These are phyloP conservation scores for Spathaspora sp. DNA, from an alignment of 1,139 yeast genomes.

Conservation along the genomic window DNA sequence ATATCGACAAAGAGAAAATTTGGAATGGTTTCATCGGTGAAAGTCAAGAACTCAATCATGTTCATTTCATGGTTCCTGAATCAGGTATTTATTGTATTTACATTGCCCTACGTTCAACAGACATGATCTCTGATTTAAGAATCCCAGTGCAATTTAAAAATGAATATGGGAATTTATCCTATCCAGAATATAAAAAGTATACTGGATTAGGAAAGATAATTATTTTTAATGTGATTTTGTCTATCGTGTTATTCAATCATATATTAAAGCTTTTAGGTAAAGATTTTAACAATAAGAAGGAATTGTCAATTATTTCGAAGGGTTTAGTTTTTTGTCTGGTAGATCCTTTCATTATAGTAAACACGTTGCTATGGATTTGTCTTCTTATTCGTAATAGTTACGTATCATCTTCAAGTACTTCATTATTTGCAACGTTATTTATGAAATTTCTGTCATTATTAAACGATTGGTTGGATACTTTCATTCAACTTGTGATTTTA, in stretches of 20 bases:
- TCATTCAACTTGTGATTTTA: conserved; percentile 18
- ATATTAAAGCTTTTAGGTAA: conserved; percentile 28
- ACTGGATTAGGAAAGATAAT: conserved; percentile 19
- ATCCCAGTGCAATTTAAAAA: conserved; percentile 23
- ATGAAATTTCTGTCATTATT: not conserved
- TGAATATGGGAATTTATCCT: conserved; percentile 30
- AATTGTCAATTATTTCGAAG: conserved; percentile 35
- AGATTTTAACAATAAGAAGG: conserved; percentile 31
- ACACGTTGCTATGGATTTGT: conserved; percentile 13
- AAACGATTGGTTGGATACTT: conserved; percentile 6
- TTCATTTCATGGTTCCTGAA: conserved; percentile 18
- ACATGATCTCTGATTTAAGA: conserved; percentile 10
- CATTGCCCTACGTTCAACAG: conserved; percentile 24
- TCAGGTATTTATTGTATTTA: conserved; percentile 38
- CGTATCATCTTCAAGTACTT: conserved; percentile 2
- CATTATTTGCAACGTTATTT: conserved; percentile 5
- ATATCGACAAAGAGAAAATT: conserved; percentile 7
- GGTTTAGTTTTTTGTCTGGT: conserved; percentile 30
- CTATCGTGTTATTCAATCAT: conserved; percentile 26
- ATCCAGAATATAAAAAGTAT: conserved; percentile 20
- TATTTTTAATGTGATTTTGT: conserved; percentile 17
- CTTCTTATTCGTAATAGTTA: conserved; percentile 21
- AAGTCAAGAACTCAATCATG: conserved; percentile 5
- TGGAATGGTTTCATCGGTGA: conserved; percentile 12
- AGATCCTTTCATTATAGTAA: conserved; percentile 21